Evolutionary conservation across 805 yeast species (phyloP), one percentile per base, ranked within the genome.

Genomic region (Metschnikowia drakensbergensis): DNA sequence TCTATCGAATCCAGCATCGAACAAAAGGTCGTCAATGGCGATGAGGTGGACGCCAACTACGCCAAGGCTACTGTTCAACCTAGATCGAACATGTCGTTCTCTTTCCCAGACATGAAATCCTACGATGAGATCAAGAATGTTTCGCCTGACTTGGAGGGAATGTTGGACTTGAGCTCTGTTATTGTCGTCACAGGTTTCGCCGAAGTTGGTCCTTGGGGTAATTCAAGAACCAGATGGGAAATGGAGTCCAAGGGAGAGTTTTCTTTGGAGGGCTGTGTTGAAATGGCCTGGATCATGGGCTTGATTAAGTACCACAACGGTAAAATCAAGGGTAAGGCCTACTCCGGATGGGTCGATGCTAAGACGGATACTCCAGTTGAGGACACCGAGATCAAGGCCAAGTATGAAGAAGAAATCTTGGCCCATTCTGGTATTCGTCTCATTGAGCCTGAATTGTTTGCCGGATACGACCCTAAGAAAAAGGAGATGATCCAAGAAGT

Each of bases 261-360:
- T 73, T 91, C 97, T 7, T 76, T 94, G 60, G 99, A 94, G 74
- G 99, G 99, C 64, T 86, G 97, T 65, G 86, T 94, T 65, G 99
- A 94, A 76, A 91, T 94, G 96, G 98, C 99, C 43, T 94, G 98
- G 97, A 91, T 94, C 61, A 94, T 94, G 98, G 97, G 97, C 58
- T 80, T 87, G 66, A 91, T 94, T 75, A 89, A 88, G 74, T 94
- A 94, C 75, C 94, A 88, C 75, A 88, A 88, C 59, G 98, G 97
- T 74, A 77, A 78, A 66, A 76, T 88, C 64, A 88, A 88, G 80
- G 91, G 91, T 64, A 83, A 84, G 68, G 92, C 90, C 62, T 91
- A 91, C 76, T 77, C 94, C 42, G 98, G 98, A 61, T 94, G 99
- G 99, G 88, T 92, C 59, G 99, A 94, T 67, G 83, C 96, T 56